These are phyloP conservation scores for Penicillium digitatum DNA, from an alignment of 2,329 filamentous ascomycete genomes.

Conservation along the genomic window DNA sequence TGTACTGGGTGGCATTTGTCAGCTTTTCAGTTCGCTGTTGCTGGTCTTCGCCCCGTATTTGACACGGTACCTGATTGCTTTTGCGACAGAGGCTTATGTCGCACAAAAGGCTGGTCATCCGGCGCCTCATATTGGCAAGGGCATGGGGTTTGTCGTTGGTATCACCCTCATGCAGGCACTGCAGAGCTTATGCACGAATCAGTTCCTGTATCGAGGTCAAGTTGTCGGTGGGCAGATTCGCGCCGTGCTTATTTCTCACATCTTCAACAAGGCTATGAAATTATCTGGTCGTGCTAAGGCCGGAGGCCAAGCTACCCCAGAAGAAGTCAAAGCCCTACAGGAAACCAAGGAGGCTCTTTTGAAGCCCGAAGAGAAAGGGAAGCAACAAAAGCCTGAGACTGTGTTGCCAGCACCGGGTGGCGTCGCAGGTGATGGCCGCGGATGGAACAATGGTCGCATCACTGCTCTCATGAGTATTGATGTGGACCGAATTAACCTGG, in stretches of 20 bases:
- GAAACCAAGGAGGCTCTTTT: slow-evolving; percentile 42
- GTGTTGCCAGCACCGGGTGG: slow-evolving; percentile 41
- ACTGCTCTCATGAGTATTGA: slow-evolving; percentile 94
- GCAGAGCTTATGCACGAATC: slow-evolving; percentile 77
- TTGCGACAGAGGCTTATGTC: slow-evolving; percentile 72
- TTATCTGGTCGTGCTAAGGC: slow-evolving; percentile 84
- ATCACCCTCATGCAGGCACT: slow-evolving; percentile 80
- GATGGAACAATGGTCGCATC: slow-evolving; percentile 90
- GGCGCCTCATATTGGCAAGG: slow-evolving; percentile 66
- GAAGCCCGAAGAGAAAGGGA: slow-evolving; percentile 33
- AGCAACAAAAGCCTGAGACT: slow-evolving; percentile 29
- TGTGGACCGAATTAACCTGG: slow-evolving; percentile 86
- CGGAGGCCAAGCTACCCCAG: slow-evolving; percentile 60
- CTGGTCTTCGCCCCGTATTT: slow-evolving; percentile 82
- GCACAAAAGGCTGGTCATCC: slow-evolving; percentile 53
- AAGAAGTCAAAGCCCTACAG: slow-evolving; percentile 45
- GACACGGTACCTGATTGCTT: slow-evolving; percentile 80
- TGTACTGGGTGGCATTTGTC: slow-evolving; percentile 73
- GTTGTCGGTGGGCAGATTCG: slow-evolving; percentile 80
- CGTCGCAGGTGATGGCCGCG: slow-evolving; percentile 66
- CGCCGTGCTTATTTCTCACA: slow-evolving; percentile 75
- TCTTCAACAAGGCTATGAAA: slow-evolving; percentile 90
- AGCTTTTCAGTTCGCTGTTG: slow-evolving; percentile 65
- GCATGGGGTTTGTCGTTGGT: slow-evolving; percentile 78
- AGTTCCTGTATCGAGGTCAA: slow-evolving; percentile 92